A percentile compares a stretch with the other conserved stretches of the same genome.
Evolutionary conservation across 2,329 filamentous ascomycete species (phyloP).

Genomic region (Fusarium sp.): DNA sequence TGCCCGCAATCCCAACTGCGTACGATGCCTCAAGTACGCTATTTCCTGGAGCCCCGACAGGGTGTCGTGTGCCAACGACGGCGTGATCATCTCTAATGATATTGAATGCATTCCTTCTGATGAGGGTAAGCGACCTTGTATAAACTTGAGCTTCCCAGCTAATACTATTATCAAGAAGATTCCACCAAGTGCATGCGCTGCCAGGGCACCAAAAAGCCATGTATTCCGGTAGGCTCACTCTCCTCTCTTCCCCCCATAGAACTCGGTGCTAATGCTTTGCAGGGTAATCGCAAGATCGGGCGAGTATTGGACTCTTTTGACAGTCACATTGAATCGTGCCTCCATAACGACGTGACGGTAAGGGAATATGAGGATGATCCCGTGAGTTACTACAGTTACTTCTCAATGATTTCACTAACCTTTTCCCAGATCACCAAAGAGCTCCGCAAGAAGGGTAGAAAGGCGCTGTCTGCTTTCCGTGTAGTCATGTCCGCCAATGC

Average conservation of each 20-base stretch:
- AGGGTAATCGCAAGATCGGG: neutral
- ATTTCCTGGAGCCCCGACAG: fast-evolving
- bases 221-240: too few relatives aligned
- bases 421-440: neutral
- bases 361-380: neutral
- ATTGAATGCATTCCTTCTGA: neutral
- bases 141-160: too few relatives aligned
- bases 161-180: too few relatives aligned
- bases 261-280: too few relatives aligned
- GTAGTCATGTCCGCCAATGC: neutral
- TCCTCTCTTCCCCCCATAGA: too few relatives aligned
- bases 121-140: neutral
- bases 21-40: neutral
- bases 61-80: fast-evolving
- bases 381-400: fast-evolving
- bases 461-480: neutral
- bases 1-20: neutral
- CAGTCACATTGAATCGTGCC: too few relatives aligned
- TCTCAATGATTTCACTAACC: fast-evolving
- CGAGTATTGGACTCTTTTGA: too few relatives aligned
- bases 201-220: too few relatives aligned
- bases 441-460: neutral
- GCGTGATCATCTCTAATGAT: fast-evolving
- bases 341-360: too few relatives aligned
- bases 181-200: too few relatives aligned